These are phyloP conservation scores for Termitomyces sp. DNA, from an alignment of 768 basidiomycete species.

Conservation along the genomic window DNA sequence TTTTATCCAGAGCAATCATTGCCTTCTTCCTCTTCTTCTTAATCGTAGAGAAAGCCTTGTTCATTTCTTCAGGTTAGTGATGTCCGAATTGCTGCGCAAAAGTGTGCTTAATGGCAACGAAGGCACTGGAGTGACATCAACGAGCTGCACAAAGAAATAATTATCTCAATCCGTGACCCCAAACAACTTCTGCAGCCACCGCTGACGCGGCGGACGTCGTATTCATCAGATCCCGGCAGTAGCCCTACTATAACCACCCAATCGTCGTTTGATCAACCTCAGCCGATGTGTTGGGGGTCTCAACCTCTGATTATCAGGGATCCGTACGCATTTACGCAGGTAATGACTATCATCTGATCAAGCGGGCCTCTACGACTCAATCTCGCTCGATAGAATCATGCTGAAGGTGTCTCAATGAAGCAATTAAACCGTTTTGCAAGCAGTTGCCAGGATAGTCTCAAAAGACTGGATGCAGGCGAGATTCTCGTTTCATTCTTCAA, in stretches of 20 bases:
- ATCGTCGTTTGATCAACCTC: background rate
- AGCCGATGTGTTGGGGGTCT: slow-evolving; percentile 11
- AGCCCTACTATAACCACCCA: background rate
- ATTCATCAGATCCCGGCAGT: background rate
- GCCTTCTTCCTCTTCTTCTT: no score
- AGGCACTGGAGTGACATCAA: background rate
- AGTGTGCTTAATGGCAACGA: background rate
- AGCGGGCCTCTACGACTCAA: background rate
- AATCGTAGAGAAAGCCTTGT: no score
- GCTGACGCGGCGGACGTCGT: background rate
- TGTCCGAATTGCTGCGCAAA: background rate
- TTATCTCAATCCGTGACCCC: background rate
- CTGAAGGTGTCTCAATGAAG: slow-evolving; percentile 8
- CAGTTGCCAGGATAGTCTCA: background rate
- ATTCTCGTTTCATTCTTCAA: background rate
- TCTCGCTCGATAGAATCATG: slow-evolving; percentile 15
- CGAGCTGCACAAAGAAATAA: background rate
- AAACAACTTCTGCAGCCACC: background rate
- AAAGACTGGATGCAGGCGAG: background rate
- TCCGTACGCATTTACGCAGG: slow-evolving; percentile 20
- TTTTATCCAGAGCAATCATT: background rate
- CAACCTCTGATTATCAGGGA: slow-evolving; percentile 24
- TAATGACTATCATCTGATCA: background rate
- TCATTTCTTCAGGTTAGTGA: slow-evolving; percentile 4
- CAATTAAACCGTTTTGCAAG: background rate